These are phyloP conservation scores for Trifolium dubium DNA, from an alignment of 306 rosid genomes.

Conservation along the genomic window DNA sequence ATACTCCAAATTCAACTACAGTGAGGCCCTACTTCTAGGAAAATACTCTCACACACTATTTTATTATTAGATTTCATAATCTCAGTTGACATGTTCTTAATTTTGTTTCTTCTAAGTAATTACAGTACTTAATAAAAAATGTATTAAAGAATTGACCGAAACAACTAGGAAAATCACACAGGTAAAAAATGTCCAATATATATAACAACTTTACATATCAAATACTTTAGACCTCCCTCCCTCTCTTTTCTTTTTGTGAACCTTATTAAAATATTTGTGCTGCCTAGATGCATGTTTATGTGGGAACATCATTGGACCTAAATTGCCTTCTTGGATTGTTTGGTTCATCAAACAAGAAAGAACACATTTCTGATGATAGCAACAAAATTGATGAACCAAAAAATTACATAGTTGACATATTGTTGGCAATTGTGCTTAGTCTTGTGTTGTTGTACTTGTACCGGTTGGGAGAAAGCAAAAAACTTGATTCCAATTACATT, in stretches of 20 bases:
- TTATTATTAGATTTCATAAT: slow-evolving; percentile 9
- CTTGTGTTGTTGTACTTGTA: background rate
- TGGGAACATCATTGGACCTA: slow-evolving; percentile 31
- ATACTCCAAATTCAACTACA: slow-evolving; percentile 14
- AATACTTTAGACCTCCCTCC: background rate
- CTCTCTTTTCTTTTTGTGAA: too few species aligned
- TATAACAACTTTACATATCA: background rate
- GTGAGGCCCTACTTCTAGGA: background rate
- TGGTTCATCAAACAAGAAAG: slow-evolving; percentile 34
- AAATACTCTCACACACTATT: background rate
- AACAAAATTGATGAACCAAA: background rate
- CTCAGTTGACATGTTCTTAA: slow-evolving; percentile 32
- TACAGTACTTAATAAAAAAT: background rate
- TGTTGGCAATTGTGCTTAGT: slow-evolving; percentile 8
- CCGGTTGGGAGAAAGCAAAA: background rate
- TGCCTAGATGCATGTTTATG: slow-evolving; percentile 41
- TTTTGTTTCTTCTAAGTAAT: slow-evolving; percentile 45
- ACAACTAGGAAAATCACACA: slow-evolving; percentile 30
- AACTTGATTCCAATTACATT: background rate
- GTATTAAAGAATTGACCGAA: background rate
- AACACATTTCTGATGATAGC: slow-evolving; percentile 16
- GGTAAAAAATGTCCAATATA: background rate
- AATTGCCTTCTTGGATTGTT: slow-evolving; percentile 37
- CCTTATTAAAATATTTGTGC: too few species aligned
- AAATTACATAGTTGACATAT: too few species aligned